Base-by-base conservation (phyloP, 2,329 filamentous ascomycete species). In the Harringtonia aguacate region DNA sequence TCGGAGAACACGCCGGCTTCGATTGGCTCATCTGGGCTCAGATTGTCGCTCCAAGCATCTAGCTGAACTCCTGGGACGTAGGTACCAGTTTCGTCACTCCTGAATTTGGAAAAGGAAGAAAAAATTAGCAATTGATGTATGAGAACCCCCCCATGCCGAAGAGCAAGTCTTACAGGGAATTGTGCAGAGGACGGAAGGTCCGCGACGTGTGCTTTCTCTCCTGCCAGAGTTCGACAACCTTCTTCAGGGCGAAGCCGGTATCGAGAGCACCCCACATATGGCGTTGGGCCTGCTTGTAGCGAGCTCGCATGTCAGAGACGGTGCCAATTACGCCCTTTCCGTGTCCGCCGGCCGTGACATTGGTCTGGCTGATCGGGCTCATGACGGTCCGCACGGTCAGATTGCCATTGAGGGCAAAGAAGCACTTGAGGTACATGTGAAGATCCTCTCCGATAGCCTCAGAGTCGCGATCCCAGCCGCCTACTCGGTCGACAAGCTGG, bases 361-460 rank as follows among this genome's bases (percentile, higher is more conserved):
- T 85, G 61, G 73, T 84, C 58, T 85, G 81, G 61, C 81, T 85
- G 46, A 84, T 79, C 3, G 82, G 81, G 48, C 77, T 80, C 52
- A 80, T 65, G 27, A 86, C 70, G 4, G 80, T 76, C 39, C 73
- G 70, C 38, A 74, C 73, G 13, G 77, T 78, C 43, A 86, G 57
- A 56, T 84, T 78, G 4, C 82, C 82, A 48, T 81, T 82, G 17
- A 84, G 70, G 1, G 80, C 78, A 51, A 86, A 86, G 64, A 86
- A 86, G 58, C 80, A 85, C 66, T 86, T 86, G 49, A 86, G 69
- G 56, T 83, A 83, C 82, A 86, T 86, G 64, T 86, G 82, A 55
- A 86, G 61, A 55, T 86, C 82, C 60, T 86, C 82, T 36, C 82
- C 82, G 52, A 86, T 86, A 18, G 82, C 81, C 48, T 84, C 81